A percentile compares a stretch with the other conserved stretches of the same genome.
Conservation (phyloP, 352 stramenopile genomes). For the Aphanomyces invadans region DNA sequence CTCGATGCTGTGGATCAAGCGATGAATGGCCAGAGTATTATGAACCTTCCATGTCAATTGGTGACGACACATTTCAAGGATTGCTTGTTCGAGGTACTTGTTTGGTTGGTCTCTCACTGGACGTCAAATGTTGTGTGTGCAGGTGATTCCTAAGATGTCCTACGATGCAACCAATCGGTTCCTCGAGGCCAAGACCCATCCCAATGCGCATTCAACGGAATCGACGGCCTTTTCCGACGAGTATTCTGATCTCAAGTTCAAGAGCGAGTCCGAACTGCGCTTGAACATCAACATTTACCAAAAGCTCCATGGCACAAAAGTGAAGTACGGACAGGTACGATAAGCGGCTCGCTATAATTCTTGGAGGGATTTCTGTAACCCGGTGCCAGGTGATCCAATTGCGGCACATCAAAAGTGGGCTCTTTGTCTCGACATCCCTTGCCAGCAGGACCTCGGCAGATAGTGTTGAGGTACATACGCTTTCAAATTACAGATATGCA, state of each 20-base stretch:
- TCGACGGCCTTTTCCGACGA: not conserved
- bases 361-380: too few relatives aligned
- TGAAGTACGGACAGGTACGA: constrained; percentile 58
- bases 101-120: constrained; percentile 31
- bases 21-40: not conserved
- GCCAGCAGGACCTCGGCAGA: constrained; percentile 46
- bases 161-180: constrained; percentile 54
- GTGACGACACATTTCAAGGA: constrained; percentile 30
- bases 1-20: not conserved
- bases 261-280: constrained; percentile 52
- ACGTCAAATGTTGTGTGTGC: constrained; percentile 46
- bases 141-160: constrained; percentile 64
- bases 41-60: not conserved
- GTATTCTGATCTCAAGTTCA: constrained; percentile 39
- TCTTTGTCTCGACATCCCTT: constrained; percentile 32
- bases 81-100: constrained; percentile 40
- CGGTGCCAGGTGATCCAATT: constrained; percentile 60
- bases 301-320: constrained; percentile 46
- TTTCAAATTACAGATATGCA: too few relatives aligned
- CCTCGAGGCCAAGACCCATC: constrained; percentile 24
- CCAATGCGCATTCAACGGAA: not conserved
- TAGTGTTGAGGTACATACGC: constrained; percentile 35
- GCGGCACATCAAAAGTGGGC: constrained; percentile 49
- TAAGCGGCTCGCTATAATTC: too few relatives aligned
- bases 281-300: constrained; percentile 70